phyloP scores from a whole-genome alignment of 1,139 yeast species.

The Saccharomyces hybrid region DNA sequence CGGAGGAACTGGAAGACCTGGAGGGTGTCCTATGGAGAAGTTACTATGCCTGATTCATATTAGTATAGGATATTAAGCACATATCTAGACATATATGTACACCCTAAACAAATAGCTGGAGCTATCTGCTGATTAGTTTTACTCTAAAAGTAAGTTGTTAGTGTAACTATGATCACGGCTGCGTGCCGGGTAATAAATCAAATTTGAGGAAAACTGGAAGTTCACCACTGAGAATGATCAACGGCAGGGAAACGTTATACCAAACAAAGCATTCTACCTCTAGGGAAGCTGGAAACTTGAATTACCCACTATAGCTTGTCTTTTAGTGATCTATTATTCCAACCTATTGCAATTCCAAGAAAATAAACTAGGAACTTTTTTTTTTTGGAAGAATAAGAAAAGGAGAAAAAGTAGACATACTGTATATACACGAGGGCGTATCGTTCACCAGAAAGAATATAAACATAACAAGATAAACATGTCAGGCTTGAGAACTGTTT shows the following conservation, averaged over 20 bases:
- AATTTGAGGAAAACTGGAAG: neutral
- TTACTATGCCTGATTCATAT: slow-evolving; percentile 60
- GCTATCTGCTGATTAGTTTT: neutral
- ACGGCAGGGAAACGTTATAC: neutral
- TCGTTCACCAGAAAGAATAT: neutral
- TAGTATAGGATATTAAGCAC: neutral
- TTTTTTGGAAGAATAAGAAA: neutral
- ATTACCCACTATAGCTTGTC: neutral
- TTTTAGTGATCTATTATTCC: neutral
- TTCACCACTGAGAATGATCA: neutral
- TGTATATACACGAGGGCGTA: neutral
- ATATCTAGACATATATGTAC: neutral
- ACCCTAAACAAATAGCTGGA: neutral
- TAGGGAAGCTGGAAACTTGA: neutral
- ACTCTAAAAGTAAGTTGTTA: neutral
- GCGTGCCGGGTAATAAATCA: neutral
- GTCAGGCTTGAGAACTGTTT: slow-evolving; percentile 29
- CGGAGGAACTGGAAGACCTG: slow-evolving; percentile 77
- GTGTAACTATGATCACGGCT: neutral
- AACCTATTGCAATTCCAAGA: neutral
- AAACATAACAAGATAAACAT: slow-evolving; percentile 7
- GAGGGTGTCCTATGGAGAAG: slow-evolving; percentile 94
- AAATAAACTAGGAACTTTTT: neutral
- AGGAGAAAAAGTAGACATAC: neutral
- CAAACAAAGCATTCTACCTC: neutral